Evolutionary conservation across 2,329 filamentous ascomycete species (phyloP), one percentile per base, ranked within the genome.

Genomic region (Paraphaeosphaeria sporulosa): DNA sequence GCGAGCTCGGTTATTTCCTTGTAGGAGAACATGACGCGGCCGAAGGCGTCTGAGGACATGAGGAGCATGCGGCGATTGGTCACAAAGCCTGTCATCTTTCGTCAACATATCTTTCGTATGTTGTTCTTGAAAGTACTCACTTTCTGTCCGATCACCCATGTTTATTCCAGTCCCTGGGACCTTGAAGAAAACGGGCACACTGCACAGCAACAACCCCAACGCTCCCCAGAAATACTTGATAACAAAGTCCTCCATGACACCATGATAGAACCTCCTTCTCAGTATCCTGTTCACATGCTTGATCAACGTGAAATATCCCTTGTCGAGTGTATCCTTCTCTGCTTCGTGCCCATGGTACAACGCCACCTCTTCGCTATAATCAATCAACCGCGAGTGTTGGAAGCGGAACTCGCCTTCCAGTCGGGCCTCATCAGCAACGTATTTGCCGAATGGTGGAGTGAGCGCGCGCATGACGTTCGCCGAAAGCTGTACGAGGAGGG

Each of bases 151-250:
- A 72, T 92, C 89, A 47, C 90, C 90, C 88, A 91, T 91, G 73
- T 71, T 72, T 2, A 71, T 69, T 5, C 67, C 70, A 2, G 75
- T 73, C 1, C 91, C 91, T 0, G 94, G 93, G 19, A 97, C 86
- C 78, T 94, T 94, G 83, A 99, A 91, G 78, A 99, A 99, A 2
- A 98, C 94, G 0, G 95, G 95, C 0, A 97, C 89, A 77, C 93
- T 96, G 83, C 95, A 99, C 10, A 99, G 88, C 64, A 97, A 79
- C 65, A 99, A 85, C 1, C 95, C 95, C 46, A 99, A 79, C 2
- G 95, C 94, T 43, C 95, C 95, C 95, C 95, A 99, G 80, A 98
- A 95, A 77, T 99, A 99, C 79, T 99, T 99, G 79, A 99, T 97
- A 59, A 98, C 93, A 78, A 97, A 99, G 78, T 99, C 95, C 77